Percentiles rank a stretch among this genome's conserved stretches.
Conservation (phyloP, 306 rosid genomes). For the Lathyrus aphaca region DNA sequence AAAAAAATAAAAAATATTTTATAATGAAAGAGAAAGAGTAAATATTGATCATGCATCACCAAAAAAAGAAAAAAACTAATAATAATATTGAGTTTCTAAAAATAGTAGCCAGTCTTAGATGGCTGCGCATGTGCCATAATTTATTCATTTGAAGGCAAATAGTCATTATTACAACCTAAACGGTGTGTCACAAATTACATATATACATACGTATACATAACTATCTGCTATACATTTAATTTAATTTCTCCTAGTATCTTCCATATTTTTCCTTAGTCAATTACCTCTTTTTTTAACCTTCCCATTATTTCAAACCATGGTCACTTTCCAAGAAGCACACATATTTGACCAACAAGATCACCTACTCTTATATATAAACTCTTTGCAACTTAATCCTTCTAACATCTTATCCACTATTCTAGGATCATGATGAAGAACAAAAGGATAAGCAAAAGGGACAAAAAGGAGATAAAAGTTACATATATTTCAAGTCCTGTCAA, state of each 20-base stretch:
- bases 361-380: constrained; percentile 35
- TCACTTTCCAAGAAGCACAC: constrained; percentile 51
- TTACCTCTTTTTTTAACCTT: neutral
- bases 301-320: constrained; percentile 23
- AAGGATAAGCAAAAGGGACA: constrained; percentile 42
- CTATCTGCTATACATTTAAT: neutral
- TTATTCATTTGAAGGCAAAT: constrained; percentile 38
- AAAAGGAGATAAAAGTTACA: constrained; percentile 63
- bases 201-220: too few species aligned
- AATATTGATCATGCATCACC: neutral
- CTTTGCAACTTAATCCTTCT: constrained; percentile 30
- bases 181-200: neutral
- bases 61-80: neutral
- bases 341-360: constrained; percentile 39
- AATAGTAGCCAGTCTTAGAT: constrained; percentile 4
- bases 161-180: neutral
- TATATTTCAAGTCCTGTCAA: constrained; percentile 89
- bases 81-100: too few species aligned
- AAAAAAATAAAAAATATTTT: too few species aligned
- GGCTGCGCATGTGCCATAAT: constrained; percentile 52
- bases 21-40: too few species aligned
- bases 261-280: constrained; percentile 37
- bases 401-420: constrained; percentile 1
- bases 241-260: constrained; percentile 20
- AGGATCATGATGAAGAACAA: constrained; percentile 51